These are phyloP conservation scores for Avena atlantica DNA, from an alignment of 176 grass and related monocot genomes.

Conservation along the genomic window DNA sequence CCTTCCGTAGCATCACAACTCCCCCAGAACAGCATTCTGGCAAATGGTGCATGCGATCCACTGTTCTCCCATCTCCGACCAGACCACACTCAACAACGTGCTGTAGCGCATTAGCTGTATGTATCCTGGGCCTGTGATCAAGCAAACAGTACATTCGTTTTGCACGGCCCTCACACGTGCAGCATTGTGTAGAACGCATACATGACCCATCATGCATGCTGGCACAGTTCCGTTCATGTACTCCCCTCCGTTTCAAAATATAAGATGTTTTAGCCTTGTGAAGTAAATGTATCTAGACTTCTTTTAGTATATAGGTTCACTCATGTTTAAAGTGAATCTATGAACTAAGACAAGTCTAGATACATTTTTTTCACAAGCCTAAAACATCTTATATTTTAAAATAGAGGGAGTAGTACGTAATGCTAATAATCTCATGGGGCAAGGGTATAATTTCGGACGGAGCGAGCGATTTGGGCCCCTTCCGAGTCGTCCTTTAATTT, in stretches of 20 bases:
- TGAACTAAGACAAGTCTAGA: too few species aligned
- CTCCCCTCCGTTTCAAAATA: too few species aligned
- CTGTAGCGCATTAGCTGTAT: background rate
- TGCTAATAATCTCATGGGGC: too few species aligned
- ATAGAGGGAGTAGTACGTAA: too few species aligned
- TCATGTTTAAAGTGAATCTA: too few species aligned
- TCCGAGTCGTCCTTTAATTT: background rate
- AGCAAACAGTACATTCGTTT: background rate
- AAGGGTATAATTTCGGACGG: background rate
- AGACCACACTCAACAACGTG: constrained; percentile 3
- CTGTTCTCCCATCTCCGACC: background rate
- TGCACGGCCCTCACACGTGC: background rate
- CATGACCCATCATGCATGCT: constrained; percentile 16
- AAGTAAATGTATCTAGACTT: too few species aligned
- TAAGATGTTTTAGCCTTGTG: too few species aligned
- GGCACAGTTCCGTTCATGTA: too few species aligned
- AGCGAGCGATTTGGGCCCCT: background rate
- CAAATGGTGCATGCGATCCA: constrained; percentile 25
- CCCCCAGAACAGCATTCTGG: background rate
- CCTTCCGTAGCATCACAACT: background rate
- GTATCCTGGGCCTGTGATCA: background rate
- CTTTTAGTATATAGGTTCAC: too few species aligned
- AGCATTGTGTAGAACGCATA: background rate
- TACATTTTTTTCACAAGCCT: too few species aligned
- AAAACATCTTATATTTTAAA: too few species aligned